Base-by-base conservation (phyloP, 1,139 yeast species). In the Magnusiomyces fungicola region DNA sequence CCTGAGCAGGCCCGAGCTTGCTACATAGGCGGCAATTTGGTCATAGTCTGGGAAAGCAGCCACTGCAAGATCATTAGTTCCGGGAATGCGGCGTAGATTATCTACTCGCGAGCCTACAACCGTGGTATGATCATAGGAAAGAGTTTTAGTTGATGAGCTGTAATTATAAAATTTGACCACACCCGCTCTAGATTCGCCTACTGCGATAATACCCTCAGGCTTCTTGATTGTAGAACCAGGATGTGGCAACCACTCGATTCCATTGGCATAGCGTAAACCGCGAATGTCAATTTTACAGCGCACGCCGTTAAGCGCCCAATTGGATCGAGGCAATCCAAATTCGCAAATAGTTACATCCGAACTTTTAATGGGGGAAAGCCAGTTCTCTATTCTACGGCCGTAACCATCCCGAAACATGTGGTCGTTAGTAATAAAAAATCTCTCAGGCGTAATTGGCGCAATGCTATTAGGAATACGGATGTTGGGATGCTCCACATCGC, bases 361-460 rank as follows among this genome's bases (percentile, higher is more conserved):
- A 46, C 50, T 39, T 16, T 43, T 43, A 33, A 49, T 40, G 22
- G 54, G 52, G 3, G 51, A 51, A 7, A 46, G 22, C 19, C 19
- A 14, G 40, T 42, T 50, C 25, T 52, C 57, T 16, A 47, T 18
- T 2, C 3, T n/a, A 5, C 55, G 40, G 23, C 39, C 25, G 5
- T 22, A 21, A 12, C 52, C 48, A 19, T 24, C 30, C 29, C 47
- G 45, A 45, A 47, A 55, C 21, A 23, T 42, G 38, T 53, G 56
- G 47, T 56, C 58, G 46, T 56, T 56, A 32, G 57, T 49, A 27
- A 49, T 19, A 46, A 50, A 53, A 40, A 56, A 47, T n/a, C 51
- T 47, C 9, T 50, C 45, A 3, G 50, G 48, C 1, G 52, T 43
- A n/a, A 46, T 24, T 10, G 57, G 55, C 7, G 52, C 51, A 10